A percentile compares a stretch with the other conserved stretches of the same genome.
Conservation (phyloP, 2,329 filamentous ascomycete genomes). For the Phaeosphaeriaceae sp. region DNA sequence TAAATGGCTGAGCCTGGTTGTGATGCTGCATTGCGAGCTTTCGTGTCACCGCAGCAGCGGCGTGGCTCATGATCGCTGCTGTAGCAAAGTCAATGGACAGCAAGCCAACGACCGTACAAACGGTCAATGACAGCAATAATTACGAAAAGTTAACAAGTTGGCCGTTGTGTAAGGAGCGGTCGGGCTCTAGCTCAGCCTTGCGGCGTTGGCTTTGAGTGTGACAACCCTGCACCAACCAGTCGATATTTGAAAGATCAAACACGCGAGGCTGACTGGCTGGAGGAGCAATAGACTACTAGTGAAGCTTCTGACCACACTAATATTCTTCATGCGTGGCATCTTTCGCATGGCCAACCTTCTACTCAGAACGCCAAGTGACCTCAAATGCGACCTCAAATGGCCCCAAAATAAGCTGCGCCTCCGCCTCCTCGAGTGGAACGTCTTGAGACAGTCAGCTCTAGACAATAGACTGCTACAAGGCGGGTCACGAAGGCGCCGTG, state of each 20-base stretch:
- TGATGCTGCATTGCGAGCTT: conserved; percentile 35
- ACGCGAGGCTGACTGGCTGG: conserved; percentile 40
- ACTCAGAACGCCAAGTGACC: conserved; percentile 11
- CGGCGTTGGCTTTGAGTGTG: conserved; percentile 14
- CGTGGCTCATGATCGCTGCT: conserved; percentile 30
- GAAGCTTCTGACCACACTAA: conserved; percentile 21
- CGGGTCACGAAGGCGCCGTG: no score
- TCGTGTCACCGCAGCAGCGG: conserved; percentile 37
- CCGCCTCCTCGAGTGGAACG: not conserved
- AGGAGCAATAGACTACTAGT: conserved; percentile 20
- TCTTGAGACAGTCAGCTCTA: conserved; percentile 1
- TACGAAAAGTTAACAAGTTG: no score
- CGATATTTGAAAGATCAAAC: conserved; percentile 23
- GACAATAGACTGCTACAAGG: not conserved
- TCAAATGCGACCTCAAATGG: conserved; percentile 3
- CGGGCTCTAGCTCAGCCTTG: conserved; percentile 23
- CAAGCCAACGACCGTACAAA: no score
- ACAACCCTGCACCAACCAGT: conserved; percentile 40
- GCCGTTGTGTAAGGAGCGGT: not conserved
- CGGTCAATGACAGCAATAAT: no score
- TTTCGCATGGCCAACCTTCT: conserved; percentile 5
- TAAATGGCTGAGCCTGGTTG: conserved; percentile 27
- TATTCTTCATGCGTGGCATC: conserved; percentile 19
- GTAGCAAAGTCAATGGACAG: conserved; percentile 15
- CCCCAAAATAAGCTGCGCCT: conserved; percentile 8